A percentile compares a stretch with the other conserved stretches of the same genome.
phyloP scores from a whole-genome alignment of 352 stramenopile genomes.

The Phytophthora aleatoria region DNA sequence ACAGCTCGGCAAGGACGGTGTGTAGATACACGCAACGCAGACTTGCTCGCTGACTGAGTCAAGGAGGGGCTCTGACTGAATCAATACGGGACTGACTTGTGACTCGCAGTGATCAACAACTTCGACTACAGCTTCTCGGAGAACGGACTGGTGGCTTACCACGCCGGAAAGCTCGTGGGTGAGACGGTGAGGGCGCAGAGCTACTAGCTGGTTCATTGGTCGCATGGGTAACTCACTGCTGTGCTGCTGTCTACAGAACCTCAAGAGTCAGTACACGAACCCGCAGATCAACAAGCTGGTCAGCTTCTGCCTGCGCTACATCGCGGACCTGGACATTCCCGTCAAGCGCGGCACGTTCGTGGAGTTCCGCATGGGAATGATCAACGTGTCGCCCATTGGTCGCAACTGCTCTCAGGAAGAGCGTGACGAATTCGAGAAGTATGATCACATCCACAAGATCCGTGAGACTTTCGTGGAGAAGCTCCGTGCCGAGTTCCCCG shows the following conservation, averaged over 20 bases:
- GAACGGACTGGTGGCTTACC: conserved; percentile 98
- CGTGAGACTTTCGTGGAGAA: conserved; percentile 96
- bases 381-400: conserved; percentile 99
- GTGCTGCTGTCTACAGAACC: conserved; percentile 60
- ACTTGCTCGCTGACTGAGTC: background rate
- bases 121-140: conserved; percentile 99
- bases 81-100: background rate
- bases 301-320: conserved; percentile 97
- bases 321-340: conserved; percentile 95
- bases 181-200: conserved; percentile 60
- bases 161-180: conserved; percentile 92
- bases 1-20: conserved; percentile 95
- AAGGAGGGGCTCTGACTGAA: too few relatives aligned
- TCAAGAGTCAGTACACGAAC: conserved; percentile 95
- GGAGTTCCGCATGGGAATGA: conserved; percentile 99
- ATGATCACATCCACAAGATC: conserved; percentile 94
- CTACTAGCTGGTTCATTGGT: background rate
- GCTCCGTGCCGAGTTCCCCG: conserved; percentile 94
- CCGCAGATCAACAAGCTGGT: conserved; percentile 98
- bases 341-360: conserved; percentile 99
- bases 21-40: conserved; percentile 5
- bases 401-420: conserved; percentile 98
- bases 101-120: conserved; percentile 82
- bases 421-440: conserved; percentile 98
- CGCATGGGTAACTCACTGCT: background rate